Evolutionary conservation across 163 green algal species (phyloP).

Genomic region (Trebouxiophyceae sp.): DNA sequence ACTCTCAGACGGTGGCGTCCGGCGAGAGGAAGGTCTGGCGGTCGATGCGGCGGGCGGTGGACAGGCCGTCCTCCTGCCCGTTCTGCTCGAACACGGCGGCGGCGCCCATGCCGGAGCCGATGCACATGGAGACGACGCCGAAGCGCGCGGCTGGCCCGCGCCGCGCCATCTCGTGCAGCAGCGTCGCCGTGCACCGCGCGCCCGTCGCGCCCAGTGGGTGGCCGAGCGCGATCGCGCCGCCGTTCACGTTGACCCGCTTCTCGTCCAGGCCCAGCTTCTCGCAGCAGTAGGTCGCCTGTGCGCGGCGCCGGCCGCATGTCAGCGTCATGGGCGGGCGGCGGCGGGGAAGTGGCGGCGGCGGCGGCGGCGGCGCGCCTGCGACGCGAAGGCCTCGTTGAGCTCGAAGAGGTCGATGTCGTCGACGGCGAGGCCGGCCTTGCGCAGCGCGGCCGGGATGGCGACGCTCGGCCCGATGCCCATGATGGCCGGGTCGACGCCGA

Average conservation of each 20-base stretch:
- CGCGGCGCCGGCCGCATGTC: too few relatives aligned
- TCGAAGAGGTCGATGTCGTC: slow-evolving; percentile 97
- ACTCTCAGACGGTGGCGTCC: slow-evolving; percentile 18
- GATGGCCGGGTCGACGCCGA: slow-evolving; percentile 84
- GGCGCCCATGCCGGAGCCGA: slow-evolving; percentile 96
- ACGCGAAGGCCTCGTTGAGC: slow-evolving; percentile 96
- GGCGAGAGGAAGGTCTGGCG: slow-evolving; percentile 23
- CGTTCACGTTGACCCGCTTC: slow-evolving; percentile 90
- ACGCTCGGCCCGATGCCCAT: slow-evolving; percentile 94
- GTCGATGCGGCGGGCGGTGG: slow-evolving; percentile 14
- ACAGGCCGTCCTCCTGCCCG: slow-evolving; percentile 34
- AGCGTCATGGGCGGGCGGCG: too few relatives aligned
- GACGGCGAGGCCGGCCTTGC: slow-evolving; percentile 68
- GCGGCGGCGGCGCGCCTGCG: slow-evolving; percentile 55
- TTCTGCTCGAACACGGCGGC: slow-evolving; percentile 91
- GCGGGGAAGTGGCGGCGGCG: too few relatives aligned
- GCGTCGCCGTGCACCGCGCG: slow-evolving; percentile 81
- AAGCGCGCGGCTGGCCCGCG: slow-evolving; percentile 73
- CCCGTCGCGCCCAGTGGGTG: slow-evolving; percentile 90
- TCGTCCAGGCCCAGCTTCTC: slow-evolving; percentile 76
- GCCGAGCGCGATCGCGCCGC: slow-evolving; percentile 94
- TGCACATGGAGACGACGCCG: slow-evolving; percentile 98
- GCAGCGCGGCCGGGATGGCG: slow-evolving; percentile 87
- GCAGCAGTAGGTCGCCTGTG: slow-evolving; percentile 63
- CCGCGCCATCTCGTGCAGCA: slow-evolving; percentile 86